Conservation (phyloP, 1,284 basidiomycete species). For the Anthracocystis panici-leucophaei region DNA sequence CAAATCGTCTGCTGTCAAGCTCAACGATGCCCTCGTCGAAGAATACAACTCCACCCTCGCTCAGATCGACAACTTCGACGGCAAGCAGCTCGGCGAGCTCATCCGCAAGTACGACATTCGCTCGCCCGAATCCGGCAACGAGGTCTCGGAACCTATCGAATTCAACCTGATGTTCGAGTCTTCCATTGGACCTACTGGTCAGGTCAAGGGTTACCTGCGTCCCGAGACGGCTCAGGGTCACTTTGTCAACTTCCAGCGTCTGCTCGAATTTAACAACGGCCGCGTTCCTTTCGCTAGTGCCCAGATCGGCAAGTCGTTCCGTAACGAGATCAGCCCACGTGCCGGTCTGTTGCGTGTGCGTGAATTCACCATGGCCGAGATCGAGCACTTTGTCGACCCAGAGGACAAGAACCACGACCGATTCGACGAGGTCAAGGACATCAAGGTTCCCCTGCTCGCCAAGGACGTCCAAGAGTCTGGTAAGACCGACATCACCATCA, state of each 20-base stretch:
- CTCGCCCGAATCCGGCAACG: constrained; percentile 93
- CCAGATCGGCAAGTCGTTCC: constrained; percentile 94
- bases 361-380: constrained; percentile 99
- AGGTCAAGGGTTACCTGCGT: constrained; percentile 94
- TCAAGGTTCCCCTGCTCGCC: constrained; percentile 83
- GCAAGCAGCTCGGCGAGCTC: constrained; percentile 87
- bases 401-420: constrained; percentile 87
- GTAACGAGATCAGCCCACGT: constrained; percentile 97
- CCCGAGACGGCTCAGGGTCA: constrained; percentile 99
- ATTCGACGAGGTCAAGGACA: constrained; percentile 84
- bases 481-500: constrained; percentile 76
- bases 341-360: constrained; percentile 95
- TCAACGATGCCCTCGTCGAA: constrained; percentile 80
- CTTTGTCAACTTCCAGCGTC: constrained; percentile 97
- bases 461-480: constrained; percentile 85
- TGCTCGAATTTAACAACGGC: constrained; percentile 98
- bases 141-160: constrained; percentile 89
- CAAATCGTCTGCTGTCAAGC: constrained; percentile 81
- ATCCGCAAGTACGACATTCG: constrained; percentile 85
- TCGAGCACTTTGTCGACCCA: constrained; percentile 98
- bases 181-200: constrained; percentile 96
- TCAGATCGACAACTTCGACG: constrained; percentile 94
- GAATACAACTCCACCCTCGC: constrained; percentile 88
- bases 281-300: constrained; percentile 96
- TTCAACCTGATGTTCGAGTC: constrained; percentile 99